Evolutionary conservation across 129 eudicot genomes (phyloP).

Genomic region (Artemisia tridentata): DNA sequence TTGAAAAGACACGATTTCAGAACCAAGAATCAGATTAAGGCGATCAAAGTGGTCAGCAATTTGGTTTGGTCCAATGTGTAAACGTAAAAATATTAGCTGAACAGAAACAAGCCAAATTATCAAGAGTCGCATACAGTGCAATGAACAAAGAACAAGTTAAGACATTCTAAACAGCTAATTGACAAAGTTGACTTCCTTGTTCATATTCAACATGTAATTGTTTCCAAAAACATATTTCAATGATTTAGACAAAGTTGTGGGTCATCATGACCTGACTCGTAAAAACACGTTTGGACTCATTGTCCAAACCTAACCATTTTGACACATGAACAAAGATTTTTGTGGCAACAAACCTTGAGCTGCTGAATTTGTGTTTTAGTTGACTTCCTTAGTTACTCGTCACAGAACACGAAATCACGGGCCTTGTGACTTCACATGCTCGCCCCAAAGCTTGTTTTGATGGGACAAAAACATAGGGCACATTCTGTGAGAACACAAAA

Average conservation of each 20-base stretch:
- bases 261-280: too few species aligned
- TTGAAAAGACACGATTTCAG: neutral
- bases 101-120: too few species aligned
- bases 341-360: conserved; percentile 21
- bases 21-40: neutral
- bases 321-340: neutral
- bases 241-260: too few species aligned
- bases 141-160: too few species aligned
- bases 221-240: too few species aligned
- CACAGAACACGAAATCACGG: conserved; percentile 21
- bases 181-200: too few species aligned
- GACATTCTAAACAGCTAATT: too few species aligned
- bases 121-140: too few species aligned
- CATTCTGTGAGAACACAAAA: conserved; percentile 38
- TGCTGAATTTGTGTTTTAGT: conserved; percentile 20
- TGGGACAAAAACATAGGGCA: conserved; percentile 75
- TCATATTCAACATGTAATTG: too few species aligned
- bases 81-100: neutral
- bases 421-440: conserved; percentile 32
- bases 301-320: too few species aligned
- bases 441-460: conserved; percentile 63
- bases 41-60: neutral
- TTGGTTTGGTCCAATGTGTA: neutral
- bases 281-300: too few species aligned
- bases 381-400: conserved; percentile 26